Percentiles rank a stretch among this genome's conserved stretches.
Evolutionary conservation across 2,329 filamentous ascomycete species (phyloP).

Genomic region (Paramyrothecium sp.): DNA sequence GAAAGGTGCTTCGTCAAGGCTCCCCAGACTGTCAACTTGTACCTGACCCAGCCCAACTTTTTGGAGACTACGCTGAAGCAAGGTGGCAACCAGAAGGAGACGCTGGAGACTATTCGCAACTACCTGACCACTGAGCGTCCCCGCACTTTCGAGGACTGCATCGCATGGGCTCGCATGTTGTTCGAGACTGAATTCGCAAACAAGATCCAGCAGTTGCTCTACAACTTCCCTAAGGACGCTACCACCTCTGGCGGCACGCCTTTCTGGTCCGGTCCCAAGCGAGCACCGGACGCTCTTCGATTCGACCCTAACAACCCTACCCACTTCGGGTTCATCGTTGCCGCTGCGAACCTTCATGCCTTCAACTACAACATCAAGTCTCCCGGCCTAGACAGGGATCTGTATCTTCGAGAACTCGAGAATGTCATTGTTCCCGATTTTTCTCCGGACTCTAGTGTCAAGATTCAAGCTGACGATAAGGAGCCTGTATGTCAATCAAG

Average conservation of each 20-base stretch:
- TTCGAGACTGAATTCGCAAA: conserved; percentile 98
- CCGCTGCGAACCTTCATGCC: conserved; percentile 88
- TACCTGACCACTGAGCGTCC: conserved; percentile 92
- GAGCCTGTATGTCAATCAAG: conserved; percentile 63
- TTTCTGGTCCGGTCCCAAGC: conserved; percentile 99
- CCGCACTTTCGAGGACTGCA: conserved; percentile 90
- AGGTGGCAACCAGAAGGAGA: conserved; percentile 91
- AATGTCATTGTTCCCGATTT: conserved; percentile 97
- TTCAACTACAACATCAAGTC: conserved; percentile 98
- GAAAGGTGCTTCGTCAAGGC: conserved; percentile 92
- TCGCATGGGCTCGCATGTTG: conserved; percentile 88
- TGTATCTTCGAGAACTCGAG: conserved; percentile 79
- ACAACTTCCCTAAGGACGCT: conserved; percentile 96
- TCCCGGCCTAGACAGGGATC: conserved; percentile 64
- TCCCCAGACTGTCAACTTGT: conserved; percentile 90
- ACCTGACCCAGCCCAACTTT: conserved; percentile 89
- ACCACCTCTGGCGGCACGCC: conserved; percentile 82
- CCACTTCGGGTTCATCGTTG: conserved; percentile 84
- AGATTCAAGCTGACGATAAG: conserved; percentile 94
- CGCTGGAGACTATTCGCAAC: conserved; percentile 84
- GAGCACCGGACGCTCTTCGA: conserved; percentile 85
- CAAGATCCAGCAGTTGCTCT: conserved; percentile 89
- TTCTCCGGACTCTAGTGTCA: conserved; percentile 82
- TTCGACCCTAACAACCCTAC: conserved; percentile 84
- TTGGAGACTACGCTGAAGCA: conserved; percentile 85